Percentiles rank a stretch among this genome's conserved stretches.
Conservation (phyloP, 192 early-diverging fungal genomes). For the Chytriomyces confervae region DNA sequence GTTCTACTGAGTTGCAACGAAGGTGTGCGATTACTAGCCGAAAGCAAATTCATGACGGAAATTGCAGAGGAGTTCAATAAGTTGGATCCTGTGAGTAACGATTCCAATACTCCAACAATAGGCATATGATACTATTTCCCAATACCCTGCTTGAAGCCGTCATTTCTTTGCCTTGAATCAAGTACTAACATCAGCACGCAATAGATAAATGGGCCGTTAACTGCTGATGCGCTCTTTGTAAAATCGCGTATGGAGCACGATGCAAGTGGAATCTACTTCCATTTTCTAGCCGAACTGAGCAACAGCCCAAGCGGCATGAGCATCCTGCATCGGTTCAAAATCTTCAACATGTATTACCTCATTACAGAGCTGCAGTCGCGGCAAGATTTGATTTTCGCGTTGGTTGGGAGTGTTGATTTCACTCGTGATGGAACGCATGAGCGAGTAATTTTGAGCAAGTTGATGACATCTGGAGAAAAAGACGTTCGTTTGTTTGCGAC, state of each 20-base stretch:
- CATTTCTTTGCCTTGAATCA: slow-evolving; percentile 32
- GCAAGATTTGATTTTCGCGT: slow-evolving; percentile 76
- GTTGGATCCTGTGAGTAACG: slow-evolving; percentile 69
- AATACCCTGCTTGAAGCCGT: background rate
- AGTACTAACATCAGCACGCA: slow-evolving; percentile 23
- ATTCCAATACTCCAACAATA: background rate
- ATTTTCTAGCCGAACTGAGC: slow-evolving; percentile 69
- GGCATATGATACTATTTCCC: background rate
- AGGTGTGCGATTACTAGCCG: slow-evolving; percentile 70
- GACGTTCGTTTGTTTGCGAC: slow-evolving; percentile 79
- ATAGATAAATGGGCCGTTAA: slow-evolving; percentile 21
- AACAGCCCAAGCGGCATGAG: slow-evolving; percentile 67
- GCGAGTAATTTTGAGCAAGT: slow-evolving; percentile 77
- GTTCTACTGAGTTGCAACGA: slow-evolving; percentile 66
- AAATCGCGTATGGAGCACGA: slow-evolving; percentile 76
- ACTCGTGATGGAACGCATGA: slow-evolving; percentile 75
- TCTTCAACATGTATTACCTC: slow-evolving; percentile 80
- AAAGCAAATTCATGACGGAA: slow-evolving; percentile 73
- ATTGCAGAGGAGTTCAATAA: slow-evolving; percentile 71
- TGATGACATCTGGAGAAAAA: slow-evolving; percentile 86
- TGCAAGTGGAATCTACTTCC: slow-evolving; percentile 79
- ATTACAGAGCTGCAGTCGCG: slow-evolving; percentile 77
- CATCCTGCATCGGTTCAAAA: slow-evolving; percentile 59
- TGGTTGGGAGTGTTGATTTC: slow-evolving; percentile 79
- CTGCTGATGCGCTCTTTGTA: slow-evolving; percentile 63